Base-by-base conservation (phyloP, 1,284 basidiomycete species). In the Coniferiporia weirii region DNA sequence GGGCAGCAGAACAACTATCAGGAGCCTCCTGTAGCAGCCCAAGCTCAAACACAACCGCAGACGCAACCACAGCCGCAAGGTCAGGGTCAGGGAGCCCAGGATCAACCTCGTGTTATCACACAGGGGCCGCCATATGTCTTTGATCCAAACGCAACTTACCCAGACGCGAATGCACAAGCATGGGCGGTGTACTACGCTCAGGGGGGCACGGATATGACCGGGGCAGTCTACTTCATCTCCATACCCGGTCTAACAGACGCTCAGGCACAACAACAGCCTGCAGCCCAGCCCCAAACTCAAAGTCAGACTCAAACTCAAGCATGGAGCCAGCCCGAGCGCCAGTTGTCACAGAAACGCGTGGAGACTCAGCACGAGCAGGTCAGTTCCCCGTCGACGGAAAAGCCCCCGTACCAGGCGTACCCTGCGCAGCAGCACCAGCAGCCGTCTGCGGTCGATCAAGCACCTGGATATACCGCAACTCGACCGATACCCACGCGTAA, bases 131-230 rank as follows among this genome's bases (percentile, higher is more conserved):
- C 89, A 5, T 91, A 84, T 67, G 73, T 80, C 3, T 91, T 79
- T 69, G 81, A 90, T 64, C 86, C 88, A 2, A 78, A 76, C 44
- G 73, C 73, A 34, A 81, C 79, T 15, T 91, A 91, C 65, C 69
- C 80, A 4, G 88, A 91, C 66, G 78, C 82, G 40, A 89, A 89
- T 64, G 87, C 84, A 7, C 87, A 90, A 65, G 86, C 86, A 0
- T 91, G 89, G 89, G 89, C 88, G 3, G 79, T 83, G 64, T 92
- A 91, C 69, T 91, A 91, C 66, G 82, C 83, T 0, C 81, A 85
- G 59, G 89, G 89, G 27, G 88, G 89, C 2, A 81, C 71, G 43
- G 89, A 90, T 63, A 70, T 76, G 0, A 81, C 85, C 1, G 89
- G 89, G 6, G 75, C 83, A 9, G 84, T 91, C 38, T 91, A 91